These are phyloP conservation scores for Diaporthe eres DNA, from an alignment of 2,329 filamentous ascomycete species.

Conservation along the genomic window DNA sequence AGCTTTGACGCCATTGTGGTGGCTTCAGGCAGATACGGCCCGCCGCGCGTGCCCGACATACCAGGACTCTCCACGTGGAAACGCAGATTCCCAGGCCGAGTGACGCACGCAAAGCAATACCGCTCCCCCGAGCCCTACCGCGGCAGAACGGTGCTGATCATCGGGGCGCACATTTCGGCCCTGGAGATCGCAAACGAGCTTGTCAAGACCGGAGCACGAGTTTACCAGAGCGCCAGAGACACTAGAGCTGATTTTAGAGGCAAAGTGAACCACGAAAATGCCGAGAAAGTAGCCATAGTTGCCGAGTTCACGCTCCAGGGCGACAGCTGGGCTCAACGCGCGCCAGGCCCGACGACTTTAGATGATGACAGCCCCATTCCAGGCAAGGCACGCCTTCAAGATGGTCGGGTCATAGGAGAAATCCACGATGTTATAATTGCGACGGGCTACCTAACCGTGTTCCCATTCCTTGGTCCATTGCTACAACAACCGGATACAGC, in stretches of 20 bases:
- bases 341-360: no score
- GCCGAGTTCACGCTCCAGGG: conserved; percentile 1
- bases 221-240: conserved; percentile 4
- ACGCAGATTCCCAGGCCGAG: conserved; percentile 50
- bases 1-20: conserved; percentile 57
- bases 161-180: not conserved
- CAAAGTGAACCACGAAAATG: not conserved
- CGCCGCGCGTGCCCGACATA: conserved; percentile 56
- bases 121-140: conserved; percentile 47
- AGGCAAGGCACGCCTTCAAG: not conserved
- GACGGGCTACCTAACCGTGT: conserved; percentile 14
- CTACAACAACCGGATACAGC: not conserved
- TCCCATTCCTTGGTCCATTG: not conserved
- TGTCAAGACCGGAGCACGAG: not conserved
- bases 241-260: not conserved
- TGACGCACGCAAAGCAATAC: conserved; percentile 58
- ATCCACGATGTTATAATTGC: conserved; percentile 16
- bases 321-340: not conserved
- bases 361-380: not conserved
- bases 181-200: conserved; percentile 6
- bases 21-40: conserved; percentile 56
- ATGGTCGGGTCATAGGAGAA: not conserved
- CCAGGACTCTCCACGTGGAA: conserved; percentile 54
- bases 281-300: not conserved
- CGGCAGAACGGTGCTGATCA: not conserved